Percentiles rank a stretch among this genome's conserved stretches.
phyloP scores from a whole-genome alignment of 495 filamentous ascomycete genomes.

The Letharia columbiana region DNA sequence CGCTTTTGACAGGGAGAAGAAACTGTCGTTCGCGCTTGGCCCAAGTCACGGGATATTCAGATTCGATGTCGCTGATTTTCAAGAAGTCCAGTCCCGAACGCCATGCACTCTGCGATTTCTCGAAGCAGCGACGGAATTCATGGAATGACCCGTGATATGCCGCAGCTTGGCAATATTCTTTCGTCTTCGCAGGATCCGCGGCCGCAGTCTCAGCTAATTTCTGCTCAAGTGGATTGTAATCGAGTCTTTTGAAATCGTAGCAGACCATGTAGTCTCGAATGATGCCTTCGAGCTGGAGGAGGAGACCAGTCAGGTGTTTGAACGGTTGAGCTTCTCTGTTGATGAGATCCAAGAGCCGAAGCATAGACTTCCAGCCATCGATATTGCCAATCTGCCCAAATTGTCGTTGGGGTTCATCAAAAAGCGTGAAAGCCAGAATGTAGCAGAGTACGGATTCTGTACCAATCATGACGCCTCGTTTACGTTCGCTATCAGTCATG shows the following conservation, averaged over 20 bases:
- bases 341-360: constrained; percentile 42
- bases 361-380: constrained; percentile 40
- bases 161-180: constrained; percentile 8
- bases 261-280: constrained; percentile 40
- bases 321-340: constrained; percentile 34
- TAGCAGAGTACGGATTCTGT: constrained; percentile 44
- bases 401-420: constrained; percentile 32
- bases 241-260: constrained; percentile 39
- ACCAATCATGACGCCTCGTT: constrained; percentile 37
- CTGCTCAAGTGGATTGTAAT: constrained; percentile 30
- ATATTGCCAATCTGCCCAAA: constrained; percentile 34
- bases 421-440: constrained; percentile 41
- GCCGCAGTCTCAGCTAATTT: background rate
- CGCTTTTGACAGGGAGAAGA: constrained; percentile 31
- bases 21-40: constrained; percentile 30
- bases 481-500: constrained; percentile 31
- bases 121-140: background rate
- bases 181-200: constrained; percentile 4
- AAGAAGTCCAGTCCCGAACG: constrained; percentile 37
- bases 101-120: constrained; percentile 39
- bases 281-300: constrained; percentile 39
- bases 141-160: constrained; percentile 5
- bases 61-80: constrained; percentile 36
- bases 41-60: constrained; percentile 43
- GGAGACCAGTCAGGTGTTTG: constrained; percentile 36